Evolutionary conservation across 768 basidiomycete genomes (phyloP).

Genomic region (Pleurotus djamor): DNA sequence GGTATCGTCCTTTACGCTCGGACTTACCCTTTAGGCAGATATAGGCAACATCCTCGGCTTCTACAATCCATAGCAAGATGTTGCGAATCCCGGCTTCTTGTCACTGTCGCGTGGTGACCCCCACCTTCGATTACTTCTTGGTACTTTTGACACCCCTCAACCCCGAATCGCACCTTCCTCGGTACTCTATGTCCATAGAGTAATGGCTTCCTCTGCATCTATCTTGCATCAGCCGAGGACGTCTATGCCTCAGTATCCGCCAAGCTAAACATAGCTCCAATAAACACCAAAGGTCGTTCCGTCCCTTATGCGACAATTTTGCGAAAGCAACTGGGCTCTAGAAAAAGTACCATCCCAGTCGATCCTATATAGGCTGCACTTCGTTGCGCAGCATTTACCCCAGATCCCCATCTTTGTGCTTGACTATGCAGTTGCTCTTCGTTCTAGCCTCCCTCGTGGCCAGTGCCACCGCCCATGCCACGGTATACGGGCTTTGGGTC

Average conservation of each 20-base stretch:
- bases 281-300: neutral
- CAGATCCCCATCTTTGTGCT: neutral
- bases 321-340: neutral
- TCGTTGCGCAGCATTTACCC: neutral
- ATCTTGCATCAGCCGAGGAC: neutral
- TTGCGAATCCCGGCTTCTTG: neutral
- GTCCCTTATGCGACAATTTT: neutral
- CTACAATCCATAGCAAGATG: neutral
- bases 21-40: neutral
- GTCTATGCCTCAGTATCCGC: neutral
- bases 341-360: too few species aligned
- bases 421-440: neutral
- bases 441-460: constrained; percentile 13
- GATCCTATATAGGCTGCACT: neutral
- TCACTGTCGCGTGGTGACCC: neutral
- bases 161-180: neutral
- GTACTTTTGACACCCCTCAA: neutral
- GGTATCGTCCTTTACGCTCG: neutral
- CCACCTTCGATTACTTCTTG: neutral
- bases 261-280: neutral
- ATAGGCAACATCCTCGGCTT: neutral
- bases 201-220: neutral
- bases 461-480: constrained; percentile 25
- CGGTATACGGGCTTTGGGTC: constrained; percentile 34
- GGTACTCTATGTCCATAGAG: neutral